phyloP scores from a whole-genome alignment of 2,329 filamentous ascomycete species.

The Simplicillium aogashimaense region DNA sequence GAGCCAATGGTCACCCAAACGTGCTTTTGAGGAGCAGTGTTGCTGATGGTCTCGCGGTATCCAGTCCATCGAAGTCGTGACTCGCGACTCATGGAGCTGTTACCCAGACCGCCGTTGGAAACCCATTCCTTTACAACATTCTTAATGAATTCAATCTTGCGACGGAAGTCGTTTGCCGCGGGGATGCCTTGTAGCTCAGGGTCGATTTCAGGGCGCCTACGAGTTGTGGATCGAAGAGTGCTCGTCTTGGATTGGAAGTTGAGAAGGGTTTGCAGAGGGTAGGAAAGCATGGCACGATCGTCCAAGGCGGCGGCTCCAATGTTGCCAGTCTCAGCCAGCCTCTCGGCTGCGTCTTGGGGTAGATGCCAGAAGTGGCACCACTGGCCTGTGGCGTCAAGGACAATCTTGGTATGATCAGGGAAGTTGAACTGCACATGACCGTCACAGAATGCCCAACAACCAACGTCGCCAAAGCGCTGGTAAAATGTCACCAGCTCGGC shows the following conservation, averaged over 20 bases:
- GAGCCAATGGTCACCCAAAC: slow-evolving; percentile 62
- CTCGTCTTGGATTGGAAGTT: slow-evolving; percentile 49
- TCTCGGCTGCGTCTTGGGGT: slow-evolving; percentile 57
- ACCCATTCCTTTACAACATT: slow-evolving; percentile 63
- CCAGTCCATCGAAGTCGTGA: slow-evolving; percentile 49
- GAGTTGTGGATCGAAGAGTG: slow-evolving; percentile 28
- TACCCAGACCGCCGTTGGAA: slow-evolving; percentile 58
- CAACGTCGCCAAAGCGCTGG: slow-evolving; percentile 70
- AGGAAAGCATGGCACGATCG: slow-evolving; percentile 60
- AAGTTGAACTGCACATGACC: slow-evolving; percentile 83
- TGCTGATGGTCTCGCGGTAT: slow-evolving; percentile 41
- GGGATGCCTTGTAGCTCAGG: slow-evolving; percentile 54
- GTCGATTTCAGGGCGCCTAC: slow-evolving; percentile 50
- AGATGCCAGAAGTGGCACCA: slow-evolving; percentile 74
- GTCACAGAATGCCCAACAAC: slow-evolving; percentile 73
- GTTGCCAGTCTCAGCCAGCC: slow-evolving; percentile 54
- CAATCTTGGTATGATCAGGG: slow-evolving; percentile 78
- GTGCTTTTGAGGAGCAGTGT: slow-evolving; percentile 47
- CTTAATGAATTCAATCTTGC: slow-evolving; percentile 65
- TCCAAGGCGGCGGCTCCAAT: slow-evolving; percentile 62
- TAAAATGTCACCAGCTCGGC: slow-evolving; percentile 67
- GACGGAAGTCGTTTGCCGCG: slow-evolving; percentile 61
- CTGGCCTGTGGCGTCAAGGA: slow-evolving; percentile 63
- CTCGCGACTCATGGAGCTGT: slow-evolving; percentile 47
- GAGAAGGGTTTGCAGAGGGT: slow-evolving; percentile 62